Evolutionary conservation across 352 stramenopile species (phyloP).

Genomic region (Globisporangium sylvaticum): DNA sequence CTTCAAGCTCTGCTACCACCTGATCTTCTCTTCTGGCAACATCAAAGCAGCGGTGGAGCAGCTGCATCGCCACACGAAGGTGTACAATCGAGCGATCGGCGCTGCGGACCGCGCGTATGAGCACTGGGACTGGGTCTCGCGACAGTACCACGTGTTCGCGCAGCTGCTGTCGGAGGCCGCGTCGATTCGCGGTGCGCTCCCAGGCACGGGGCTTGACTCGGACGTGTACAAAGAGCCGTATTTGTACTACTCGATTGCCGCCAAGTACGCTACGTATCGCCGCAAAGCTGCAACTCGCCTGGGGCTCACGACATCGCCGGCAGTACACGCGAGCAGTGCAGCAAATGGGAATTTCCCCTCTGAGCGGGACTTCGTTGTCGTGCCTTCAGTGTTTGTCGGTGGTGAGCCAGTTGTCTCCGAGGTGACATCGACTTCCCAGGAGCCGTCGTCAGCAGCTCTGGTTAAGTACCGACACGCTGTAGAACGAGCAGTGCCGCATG

Average conservation of each 20-base stretch:
- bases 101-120: conserved; percentile 62
- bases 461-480: conserved; percentile 62
- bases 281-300: conserved; percentile 62
- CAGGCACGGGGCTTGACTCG: conserved; percentile 57
- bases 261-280: conserved; percentile 80
- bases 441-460: conserved; percentile 51
- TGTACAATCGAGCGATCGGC: conserved; percentile 53
- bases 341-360: conserved; percentile 23
- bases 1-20: conserved; percentile 87
- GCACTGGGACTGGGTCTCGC: conserved; percentile 82
- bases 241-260: conserved; percentile 80
- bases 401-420: conserved; percentile 65
- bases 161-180: conserved; percentile 73
- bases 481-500: conserved; percentile 59
- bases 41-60: conserved; percentile 83
- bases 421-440: conserved; percentile 25
- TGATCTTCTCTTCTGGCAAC: conserved; percentile 84
- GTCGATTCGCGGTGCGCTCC: conserved; percentile 59
- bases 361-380: conserved; percentile 62
- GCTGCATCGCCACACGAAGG: conserved; percentile 73
- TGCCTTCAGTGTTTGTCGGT: conserved; percentile 67
- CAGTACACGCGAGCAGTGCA: neutral
- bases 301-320: conserved; percentile 29
- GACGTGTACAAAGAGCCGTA: conserved; percentile 87
- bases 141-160: conserved; percentile 86